Evolutionary conservation across 768 basidiomycete genomes (phyloP).

Genomic region (Termitomyces sp.): DNA sequence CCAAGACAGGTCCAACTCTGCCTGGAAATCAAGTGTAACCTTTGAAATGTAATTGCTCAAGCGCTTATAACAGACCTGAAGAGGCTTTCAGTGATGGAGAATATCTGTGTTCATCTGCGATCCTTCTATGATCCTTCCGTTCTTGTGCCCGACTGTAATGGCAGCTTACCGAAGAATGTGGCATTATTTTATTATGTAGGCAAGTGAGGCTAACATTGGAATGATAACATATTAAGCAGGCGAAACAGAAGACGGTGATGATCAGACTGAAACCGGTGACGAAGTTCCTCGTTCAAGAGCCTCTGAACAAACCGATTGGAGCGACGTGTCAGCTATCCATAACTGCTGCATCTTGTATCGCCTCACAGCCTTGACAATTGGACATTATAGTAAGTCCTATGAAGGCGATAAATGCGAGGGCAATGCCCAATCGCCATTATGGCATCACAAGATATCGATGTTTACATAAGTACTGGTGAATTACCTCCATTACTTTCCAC

Average conservation of each 20-base stretch:
- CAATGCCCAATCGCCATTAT: slow-evolving; percentile 83
- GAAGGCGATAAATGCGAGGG: slow-evolving; percentile 77
- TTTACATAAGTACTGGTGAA: no score
- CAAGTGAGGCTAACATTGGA: not conserved
- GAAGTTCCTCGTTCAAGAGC: not conserved
- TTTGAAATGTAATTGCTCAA: not conserved
- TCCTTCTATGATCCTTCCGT: not conserved
- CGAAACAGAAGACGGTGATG: not conserved
- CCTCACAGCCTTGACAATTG: slow-evolving; percentile 68
- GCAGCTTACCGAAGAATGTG: not conserved
- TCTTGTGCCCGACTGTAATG: not conserved
- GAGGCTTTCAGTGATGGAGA: not conserved
- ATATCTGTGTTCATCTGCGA: not conserved
- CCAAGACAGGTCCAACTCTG: not conserved
- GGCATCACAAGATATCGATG: not conserved
- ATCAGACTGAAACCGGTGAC: not conserved
- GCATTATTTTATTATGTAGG: not conserved
- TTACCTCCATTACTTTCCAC: no score
- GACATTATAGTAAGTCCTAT: slow-evolving; percentile 91
- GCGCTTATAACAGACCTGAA: not conserved
- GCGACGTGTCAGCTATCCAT: no score
- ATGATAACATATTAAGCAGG: not conserved
- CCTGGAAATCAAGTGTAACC: not conserved
- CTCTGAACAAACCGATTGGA: not conserved
- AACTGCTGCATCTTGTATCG: not conserved